Base-by-base conservation (phyloP, 345 rosid genomes). In the Cardamine chenopodiifolia region DNA sequence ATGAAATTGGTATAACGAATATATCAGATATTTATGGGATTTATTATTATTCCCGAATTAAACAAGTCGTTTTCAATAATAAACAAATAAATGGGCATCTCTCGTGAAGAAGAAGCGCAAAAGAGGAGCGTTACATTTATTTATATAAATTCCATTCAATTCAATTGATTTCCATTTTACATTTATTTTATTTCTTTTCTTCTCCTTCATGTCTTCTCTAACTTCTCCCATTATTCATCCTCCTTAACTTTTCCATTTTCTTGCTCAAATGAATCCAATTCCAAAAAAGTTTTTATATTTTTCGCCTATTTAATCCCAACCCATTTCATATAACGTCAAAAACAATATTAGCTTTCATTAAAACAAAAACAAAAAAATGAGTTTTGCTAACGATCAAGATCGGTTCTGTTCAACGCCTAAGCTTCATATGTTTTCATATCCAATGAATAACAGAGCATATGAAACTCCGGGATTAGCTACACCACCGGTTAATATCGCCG, bases 401-500 rank as follows among this genome's bases (percentile, higher is more conserved):
- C 62, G 68, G 56, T 72, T 73, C 64, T 26, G 58, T 52, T 66
- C 74, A 2, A 83, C 86, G 7, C 90, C 87, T 11, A 86, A 85
- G 81, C 90, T 91, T 52, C 75, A 87, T 53, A 75, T 89, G 28
- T 72, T 66, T 66, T 74, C 93, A 29, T 79, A 87, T 60, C 91
- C 94, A 1, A 83, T 62, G 71, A 72, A 61, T 39, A 61, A 53
- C 45, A 50, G 32, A 20, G 53, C 44, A 17, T 60, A 57, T 0
- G 85, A 85, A 77, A 53, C 85, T 10, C 75, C 88, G 1, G 88
- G 86, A 9, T 40, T 47, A 79, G 54, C 68, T 26, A 86, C 98
- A 14, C 89, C 97, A 6, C 98, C 97, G 8, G 68, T 88, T 57
- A 77, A 85, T 19, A 32, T 81, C 47, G 68, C 65, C 4, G 96